Conservation (phyloP, 768 basidiomycete genomes). For the Suillus brevipes region DNA sequence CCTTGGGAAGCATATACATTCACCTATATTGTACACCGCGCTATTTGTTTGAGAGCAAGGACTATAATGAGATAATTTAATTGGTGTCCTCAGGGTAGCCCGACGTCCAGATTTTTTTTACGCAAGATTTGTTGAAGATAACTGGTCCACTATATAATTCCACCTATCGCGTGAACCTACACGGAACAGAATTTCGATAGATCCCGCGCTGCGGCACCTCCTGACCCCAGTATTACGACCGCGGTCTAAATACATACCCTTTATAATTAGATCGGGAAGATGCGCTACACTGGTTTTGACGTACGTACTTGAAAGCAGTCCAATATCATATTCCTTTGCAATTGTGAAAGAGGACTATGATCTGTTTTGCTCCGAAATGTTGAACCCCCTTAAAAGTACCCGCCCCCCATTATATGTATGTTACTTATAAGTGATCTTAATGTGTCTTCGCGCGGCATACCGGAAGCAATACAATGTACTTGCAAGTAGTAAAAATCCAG, state of each 20-base stretch:
- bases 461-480: background rate
- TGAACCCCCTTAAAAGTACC: background rate
- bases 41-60: background rate
- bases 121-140: background rate
- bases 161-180: too few relatives aligned
- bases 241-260: background rate
- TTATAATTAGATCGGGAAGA: background rate
- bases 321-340: background rate
- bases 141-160: background rate
- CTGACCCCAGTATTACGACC: background rate
- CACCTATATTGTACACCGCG: constrained; percentile 7
- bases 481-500: background rate
- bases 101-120: background rate
- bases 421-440: background rate
- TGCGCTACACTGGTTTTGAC: background rate
- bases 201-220: background rate
- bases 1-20: background rate
- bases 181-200: background rate
- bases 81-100: background rate
- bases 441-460: background rate
- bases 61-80: constrained; percentile 1
- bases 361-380: background rate
- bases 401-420: background rate
- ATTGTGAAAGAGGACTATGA: background rate
- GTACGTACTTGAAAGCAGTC: background rate